These are phyloP conservation scores for Aphanocladium album DNA, from an alignment of 2,329 filamentous ascomycete genomes.

Conservation along the genomic window DNA sequence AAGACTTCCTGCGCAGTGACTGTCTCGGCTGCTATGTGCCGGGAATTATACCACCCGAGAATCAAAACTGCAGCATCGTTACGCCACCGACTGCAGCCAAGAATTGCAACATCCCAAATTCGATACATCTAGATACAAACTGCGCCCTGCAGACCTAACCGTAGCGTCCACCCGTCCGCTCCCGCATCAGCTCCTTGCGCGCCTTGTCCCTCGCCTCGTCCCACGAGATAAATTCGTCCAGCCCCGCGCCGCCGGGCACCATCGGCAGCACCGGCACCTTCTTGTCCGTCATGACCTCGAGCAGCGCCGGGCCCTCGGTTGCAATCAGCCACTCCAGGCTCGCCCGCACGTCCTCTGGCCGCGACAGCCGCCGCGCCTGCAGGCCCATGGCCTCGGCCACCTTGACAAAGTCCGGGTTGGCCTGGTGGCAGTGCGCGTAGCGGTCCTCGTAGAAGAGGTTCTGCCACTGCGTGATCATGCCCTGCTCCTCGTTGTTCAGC, in stretches of 20 bases:
- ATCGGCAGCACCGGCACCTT: slow-evolving; percentile 6
- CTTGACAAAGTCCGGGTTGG: slow-evolving; percentile 89
- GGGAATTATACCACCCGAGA: too few relatives aligned
- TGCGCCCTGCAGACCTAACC: too few relatives aligned
- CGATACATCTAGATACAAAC: too few relatives aligned
- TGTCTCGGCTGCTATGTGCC: too few relatives aligned
- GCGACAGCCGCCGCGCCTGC: not conserved
- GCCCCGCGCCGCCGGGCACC: not conserved
- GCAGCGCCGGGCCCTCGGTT: not conserved
- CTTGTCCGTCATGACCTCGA: not conserved
- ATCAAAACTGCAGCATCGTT: not conserved
- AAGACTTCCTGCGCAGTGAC: too few relatives aligned
- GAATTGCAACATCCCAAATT: too few relatives aligned
- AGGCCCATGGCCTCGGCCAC: slow-evolving; percentile 54
- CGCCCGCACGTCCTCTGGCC: not conserved
- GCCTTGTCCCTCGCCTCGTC: not conserved
- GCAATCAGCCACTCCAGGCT: not conserved
- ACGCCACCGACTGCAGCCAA: too few relatives aligned
- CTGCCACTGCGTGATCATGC: slow-evolving; percentile 97
- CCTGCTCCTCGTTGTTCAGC: slow-evolving; percentile 94
- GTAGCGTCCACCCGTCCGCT: not conserved
- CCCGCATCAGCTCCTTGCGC: not conserved
- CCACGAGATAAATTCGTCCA: not conserved
- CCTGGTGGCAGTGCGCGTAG: slow-evolving; percentile 81
- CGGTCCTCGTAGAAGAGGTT: slow-evolving; percentile 90